Base-by-base conservation (phyloP, 306 rosid genomes). In the Lupinus albus region DNA sequence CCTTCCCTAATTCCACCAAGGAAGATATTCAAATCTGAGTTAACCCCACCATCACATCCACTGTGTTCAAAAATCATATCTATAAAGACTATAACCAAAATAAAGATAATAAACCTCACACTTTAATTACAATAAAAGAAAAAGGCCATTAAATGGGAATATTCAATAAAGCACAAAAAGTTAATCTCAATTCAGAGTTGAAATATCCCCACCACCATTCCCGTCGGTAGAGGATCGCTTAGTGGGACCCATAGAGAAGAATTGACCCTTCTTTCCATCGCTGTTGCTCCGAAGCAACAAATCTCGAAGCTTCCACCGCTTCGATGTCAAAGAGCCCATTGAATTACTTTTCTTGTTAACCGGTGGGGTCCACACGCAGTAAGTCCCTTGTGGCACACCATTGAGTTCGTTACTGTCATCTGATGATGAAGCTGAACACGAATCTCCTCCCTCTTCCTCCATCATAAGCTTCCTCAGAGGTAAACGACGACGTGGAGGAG, bases 331-430 rank as follows among this genome's bases (percentile, higher is more conserved):
- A 10, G 83, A 73, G 14, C 80, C 88, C 0, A 83, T 55, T 2
- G 88, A 87, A 41, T 57, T 76, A 76, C 83, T 78, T 74, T 87
- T 94, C 70, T 84, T 84, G 59, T 84, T 21, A 0, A 35, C 14
- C 5, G 25, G 70, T 32, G 97, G 91, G 17, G 78, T 61, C 99
- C 99, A 94, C 5, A 83, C 82, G 57, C 97, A 94, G 79, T 83
- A 94, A 0, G 81, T 74, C 6, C 71, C 96, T 0, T 70, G 63
- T 5, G 78, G 45, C 10, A 85, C 63, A 11, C 80, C 80, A 44
- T 75, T 84, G 8, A 83, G 87, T 1, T 87, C 88, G 50, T 76
- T 75, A 2, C 4, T 5, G 41, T 83, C 86, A 18, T 83, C 88
- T n/a, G 91, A 88, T 2, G 88, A 81, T 0, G 87, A 83, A 25